Evolutionary conservation across 257 asterid genomes (phyloP).

Genomic region (Solanum piurae): DNA sequence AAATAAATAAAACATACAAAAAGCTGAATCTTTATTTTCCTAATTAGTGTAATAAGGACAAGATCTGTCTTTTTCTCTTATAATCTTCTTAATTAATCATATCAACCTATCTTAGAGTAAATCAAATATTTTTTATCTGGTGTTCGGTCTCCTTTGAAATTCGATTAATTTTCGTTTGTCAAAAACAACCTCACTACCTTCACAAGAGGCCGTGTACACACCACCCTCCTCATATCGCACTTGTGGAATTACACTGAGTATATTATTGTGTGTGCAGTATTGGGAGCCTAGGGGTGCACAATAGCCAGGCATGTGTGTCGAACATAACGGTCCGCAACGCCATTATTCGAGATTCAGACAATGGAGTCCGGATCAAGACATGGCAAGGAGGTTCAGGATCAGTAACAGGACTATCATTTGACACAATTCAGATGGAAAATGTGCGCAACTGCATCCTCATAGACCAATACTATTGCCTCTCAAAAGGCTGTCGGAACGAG

Average conservation of each 20-base stretch:
- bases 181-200: not conserved
- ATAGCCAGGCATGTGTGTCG: conserved; percentile 78
- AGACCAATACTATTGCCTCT: conserved; percentile 85
- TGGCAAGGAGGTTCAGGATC: conserved; percentile 99
- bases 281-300: conserved; percentile 83
- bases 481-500: conserved; percentile 65
- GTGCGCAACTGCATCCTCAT: conserved; percentile 76
- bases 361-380: conserved; percentile 81
- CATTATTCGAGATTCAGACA: conserved; percentile 64
- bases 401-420: conserved; percentile 56
- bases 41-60: not conserved
- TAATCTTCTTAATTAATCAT: not conserved
- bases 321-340: conserved; percentile 69
- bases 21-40: not conserved
- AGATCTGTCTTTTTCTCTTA: not conserved
- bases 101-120: not conserved
- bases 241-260: not conserved
- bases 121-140: not conserved
- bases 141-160: not conserved
- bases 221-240: not conserved
- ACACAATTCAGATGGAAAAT: conserved; percentile 84
- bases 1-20: not conserved
- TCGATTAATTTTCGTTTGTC: not conserved
- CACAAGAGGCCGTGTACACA: fast-evolving
- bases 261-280: conserved; percentile 2